Conservation (phyloP, 805 yeast species). For the Zygotorulaspora danielsina region DNA sequence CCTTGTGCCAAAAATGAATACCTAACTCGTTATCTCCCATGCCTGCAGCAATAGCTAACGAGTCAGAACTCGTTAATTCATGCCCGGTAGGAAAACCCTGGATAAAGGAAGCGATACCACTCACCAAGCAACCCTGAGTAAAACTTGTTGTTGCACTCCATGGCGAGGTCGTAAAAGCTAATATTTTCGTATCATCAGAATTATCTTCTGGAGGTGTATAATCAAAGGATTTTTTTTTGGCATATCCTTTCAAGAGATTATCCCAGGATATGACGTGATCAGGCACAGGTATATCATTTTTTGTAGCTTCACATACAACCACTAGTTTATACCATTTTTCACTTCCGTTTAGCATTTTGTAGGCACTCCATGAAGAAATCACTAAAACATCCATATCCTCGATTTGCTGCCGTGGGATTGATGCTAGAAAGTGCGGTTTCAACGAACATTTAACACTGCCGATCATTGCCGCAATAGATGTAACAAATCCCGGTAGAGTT, state of each 20-base stretch:
- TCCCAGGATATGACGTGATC: slow-evolving; percentile 27
- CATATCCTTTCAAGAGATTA: slow-evolving; percentile 16
- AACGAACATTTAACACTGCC: slow-evolving; percentile 35
- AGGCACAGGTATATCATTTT: not conserved
- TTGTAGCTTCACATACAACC: slow-evolving; percentile 30
- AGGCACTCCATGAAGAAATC: slow-evolving; percentile 29
- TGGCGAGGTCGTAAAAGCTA: slow-evolving; percentile 28
- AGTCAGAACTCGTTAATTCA: slow-evolving; percentile 35
- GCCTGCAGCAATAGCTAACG: slow-evolving; percentile 28
- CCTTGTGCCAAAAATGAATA: slow-evolving; percentile 44
- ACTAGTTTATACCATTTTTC: slow-evolving; percentile 33
- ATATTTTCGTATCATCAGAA: slow-evolving; percentile 37
- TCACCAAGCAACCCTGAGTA: slow-evolving; percentile 50
- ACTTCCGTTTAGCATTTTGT: slow-evolving; percentile 21
- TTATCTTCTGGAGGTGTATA: slow-evolving; percentile 33
- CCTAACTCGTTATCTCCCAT: slow-evolving; percentile 15
- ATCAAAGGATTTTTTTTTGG: slow-evolving; percentile 22
- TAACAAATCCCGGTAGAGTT: slow-evolving; percentile 37
- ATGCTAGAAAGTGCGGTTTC: slow-evolving; percentile 40
- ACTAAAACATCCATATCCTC: slow-evolving; percentile 34
- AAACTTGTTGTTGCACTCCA: slow-evolving; percentile 34
- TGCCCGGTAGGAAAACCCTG: slow-evolving; percentile 37
- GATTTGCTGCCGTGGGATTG: slow-evolving; percentile 29
- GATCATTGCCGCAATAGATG: slow-evolving; percentile 44
- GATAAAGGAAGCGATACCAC: slow-evolving; percentile 49